Percentiles rank a stretch among this genome's conserved stretches.
Conservation (phyloP, 257 asterid species). For the Fraxinus americana region DNA sequence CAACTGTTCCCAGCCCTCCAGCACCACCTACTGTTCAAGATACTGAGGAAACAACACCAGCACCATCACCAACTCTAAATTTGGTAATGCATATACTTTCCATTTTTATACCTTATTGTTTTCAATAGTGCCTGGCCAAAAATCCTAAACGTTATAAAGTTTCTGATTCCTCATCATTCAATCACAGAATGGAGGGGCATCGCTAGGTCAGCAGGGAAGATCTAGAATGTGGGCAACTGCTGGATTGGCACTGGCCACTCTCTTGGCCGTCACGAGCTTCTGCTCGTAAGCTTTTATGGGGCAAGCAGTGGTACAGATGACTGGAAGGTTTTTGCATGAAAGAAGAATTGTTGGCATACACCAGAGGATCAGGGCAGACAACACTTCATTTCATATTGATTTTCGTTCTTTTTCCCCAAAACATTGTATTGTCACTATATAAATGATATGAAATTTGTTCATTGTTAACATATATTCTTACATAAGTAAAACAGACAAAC, state of each 20-base stretch:
- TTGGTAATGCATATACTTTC: slow-evolving; percentile 48
- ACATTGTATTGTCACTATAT: slow-evolving; percentile 31
- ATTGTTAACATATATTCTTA: slow-evolving; percentile 25
- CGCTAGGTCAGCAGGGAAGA: slow-evolving; percentile 55
- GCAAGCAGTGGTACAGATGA: slow-evolving; percentile 30
- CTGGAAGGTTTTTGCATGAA: slow-evolving; percentile 32
- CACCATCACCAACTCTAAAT: slow-evolving; percentile 79
- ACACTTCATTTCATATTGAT: slow-evolving; percentile 35
- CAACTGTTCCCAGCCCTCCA: slow-evolving; percentile 84
- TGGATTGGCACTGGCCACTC: slow-evolving; percentile 52
- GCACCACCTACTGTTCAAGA: slow-evolving; percentile 75
- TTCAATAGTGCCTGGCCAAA: slow-evolving; percentile 1
- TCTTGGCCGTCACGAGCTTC: slow-evolving; percentile 50
- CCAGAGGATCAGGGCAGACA: slow-evolving; percentile 58
- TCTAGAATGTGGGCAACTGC: slow-evolving; percentile 43
- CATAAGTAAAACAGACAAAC: neutral
- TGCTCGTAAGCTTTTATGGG: slow-evolving; percentile 30
- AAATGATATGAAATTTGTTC: slow-evolving; percentile 30
- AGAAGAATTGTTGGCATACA: slow-evolving; percentile 48
- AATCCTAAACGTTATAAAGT: slow-evolving; percentile 16
- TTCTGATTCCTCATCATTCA: slow-evolving; percentile 24
- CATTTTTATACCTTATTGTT: neutral
- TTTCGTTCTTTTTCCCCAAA: slow-evolving; percentile 41
- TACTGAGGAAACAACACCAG: slow-evolving; percentile 67
- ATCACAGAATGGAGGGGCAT: slow-evolving; percentile 65